phyloP scores from a whole-genome alignment of 306 rosid genomes.

The Cajanus cajan region DNA sequence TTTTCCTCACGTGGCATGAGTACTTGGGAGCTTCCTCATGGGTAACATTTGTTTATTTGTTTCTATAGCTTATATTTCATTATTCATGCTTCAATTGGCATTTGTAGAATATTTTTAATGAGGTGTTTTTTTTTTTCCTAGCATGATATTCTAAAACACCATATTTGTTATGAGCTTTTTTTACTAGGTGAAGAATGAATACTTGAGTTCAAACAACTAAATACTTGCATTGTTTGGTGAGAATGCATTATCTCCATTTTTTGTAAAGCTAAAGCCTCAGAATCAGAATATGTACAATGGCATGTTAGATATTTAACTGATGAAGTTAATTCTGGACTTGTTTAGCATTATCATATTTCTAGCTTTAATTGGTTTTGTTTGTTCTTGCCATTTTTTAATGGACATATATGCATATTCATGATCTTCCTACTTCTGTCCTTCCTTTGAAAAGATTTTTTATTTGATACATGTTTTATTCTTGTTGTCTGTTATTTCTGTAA shows the following conservation, averaged over 20 bases:
- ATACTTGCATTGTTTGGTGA: neutral
- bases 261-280: neutral
- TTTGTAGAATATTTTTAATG: neutral
- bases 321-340: neutral
- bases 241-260: neutral
- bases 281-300: neutral
- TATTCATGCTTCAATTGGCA: neutral
- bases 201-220: constrained; percentile 8
- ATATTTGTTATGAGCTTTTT: neutral
- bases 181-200: neutral
- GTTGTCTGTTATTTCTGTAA: neutral
- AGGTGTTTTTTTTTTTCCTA: neutral
- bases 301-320: neutral
- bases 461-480: neutral
- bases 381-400: neutral
- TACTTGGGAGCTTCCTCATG: constrained; percentile 99
- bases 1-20: constrained; percentile 99
- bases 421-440: neutral
- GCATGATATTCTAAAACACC: neutral
- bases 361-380: neutral
- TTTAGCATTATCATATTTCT: neutral
- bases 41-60: constrained; percentile 46
- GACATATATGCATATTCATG: neutral
- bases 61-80: neutral
- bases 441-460: neutral